Percentiles rank a stretch among this genome's conserved stretches.
Conservation (phyloP, 2,329 filamentous ascomycete species). For the Alternaria burnsii region DNA sequence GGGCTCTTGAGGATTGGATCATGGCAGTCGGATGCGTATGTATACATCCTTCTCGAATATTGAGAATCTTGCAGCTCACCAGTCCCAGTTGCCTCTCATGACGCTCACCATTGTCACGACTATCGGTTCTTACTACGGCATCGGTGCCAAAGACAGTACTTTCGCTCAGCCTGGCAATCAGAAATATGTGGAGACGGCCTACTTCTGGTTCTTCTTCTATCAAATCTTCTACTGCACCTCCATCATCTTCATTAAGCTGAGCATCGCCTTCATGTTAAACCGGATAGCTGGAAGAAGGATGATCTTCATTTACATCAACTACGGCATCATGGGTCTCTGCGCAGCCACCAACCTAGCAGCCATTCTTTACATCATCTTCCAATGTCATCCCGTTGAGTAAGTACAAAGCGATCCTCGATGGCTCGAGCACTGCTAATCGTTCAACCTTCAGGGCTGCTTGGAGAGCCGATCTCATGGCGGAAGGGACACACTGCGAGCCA, state of each 20-base stretch:
- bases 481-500: conserved; percentile 39
- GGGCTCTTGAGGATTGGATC: conserved; percentile 44
- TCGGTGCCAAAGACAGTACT: conserved; percentile 40
- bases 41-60: not conserved
- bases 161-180: conserved; percentile 21
- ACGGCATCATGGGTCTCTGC: conserved; percentile 41
- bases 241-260: conserved; percentile 50
- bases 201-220: conserved; percentile 49
- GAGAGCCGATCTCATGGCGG: conserved; percentile 12
- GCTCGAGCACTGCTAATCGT: not conserved
- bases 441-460: conserved; percentile 21
- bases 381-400: conserved; percentile 43
- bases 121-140: conserved; percentile 42
- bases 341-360: conserved; percentile 43
- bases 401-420: not conserved
- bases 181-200: conserved; percentile 22
- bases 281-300: conserved; percentile 44
- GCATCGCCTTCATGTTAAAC: conserved; percentile 48
- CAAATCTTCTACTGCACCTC: conserved; percentile 49
- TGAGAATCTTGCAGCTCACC: not conserved
- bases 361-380: conserved; percentile 50
- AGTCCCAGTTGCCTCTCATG: not conserved
- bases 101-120: conserved; percentile 34
- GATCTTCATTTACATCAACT: conserved; percentile 38
- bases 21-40: conserved; percentile 27